Conservation (phyloP, 1,284 basidiomycete genomes). For the Pyrrhoderma noxium region DNA sequence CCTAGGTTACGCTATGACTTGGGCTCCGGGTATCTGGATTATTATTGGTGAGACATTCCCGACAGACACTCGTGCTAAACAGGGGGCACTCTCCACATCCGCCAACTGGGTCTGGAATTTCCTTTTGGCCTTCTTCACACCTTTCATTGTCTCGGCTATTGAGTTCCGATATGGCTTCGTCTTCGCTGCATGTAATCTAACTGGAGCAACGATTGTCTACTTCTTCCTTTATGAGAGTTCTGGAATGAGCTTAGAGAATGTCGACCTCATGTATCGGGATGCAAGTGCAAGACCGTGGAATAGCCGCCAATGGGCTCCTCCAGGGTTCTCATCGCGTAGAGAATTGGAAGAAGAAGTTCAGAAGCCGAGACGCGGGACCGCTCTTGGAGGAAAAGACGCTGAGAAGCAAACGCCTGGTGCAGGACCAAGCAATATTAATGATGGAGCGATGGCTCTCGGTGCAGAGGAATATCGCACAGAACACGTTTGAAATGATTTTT, state of each 20-base stretch:
- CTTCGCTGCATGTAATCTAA: conserved; percentile 51
- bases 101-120: conserved; percentile 71
- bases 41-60: conserved; percentile 74
- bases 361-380: background rate
- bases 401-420: conserved; percentile 9
- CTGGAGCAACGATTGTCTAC: conserved; percentile 59
- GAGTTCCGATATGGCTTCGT: conserved; percentile 66
- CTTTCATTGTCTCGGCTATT: conserved; percentile 54
- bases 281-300: conserved; percentile 62
- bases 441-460: conserved; percentile 14
- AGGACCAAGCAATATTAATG: conserved; percentile 6
- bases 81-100: conserved; percentile 64
- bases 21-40: conserved; percentile 69
- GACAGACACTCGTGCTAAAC: conserved; percentile 68
- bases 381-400: background rate
- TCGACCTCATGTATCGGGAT: conserved; percentile 75
- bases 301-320: conserved; percentile 47
- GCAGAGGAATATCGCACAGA: conserved; percentile 7
- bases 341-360: conserved; percentile 34
- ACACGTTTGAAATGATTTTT: no score
- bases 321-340: conserved; percentile 37
- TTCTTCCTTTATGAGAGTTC: conserved; percentile 76
- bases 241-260: conserved; percentile 61
- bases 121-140: conserved; percentile 70
- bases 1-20: conserved; percentile 69